Evolutionary conservation across 805 yeast species (phyloP), one percentile per base, ranked within the genome.

Genomic region (Wickerhamiella australiensis): DNA sequence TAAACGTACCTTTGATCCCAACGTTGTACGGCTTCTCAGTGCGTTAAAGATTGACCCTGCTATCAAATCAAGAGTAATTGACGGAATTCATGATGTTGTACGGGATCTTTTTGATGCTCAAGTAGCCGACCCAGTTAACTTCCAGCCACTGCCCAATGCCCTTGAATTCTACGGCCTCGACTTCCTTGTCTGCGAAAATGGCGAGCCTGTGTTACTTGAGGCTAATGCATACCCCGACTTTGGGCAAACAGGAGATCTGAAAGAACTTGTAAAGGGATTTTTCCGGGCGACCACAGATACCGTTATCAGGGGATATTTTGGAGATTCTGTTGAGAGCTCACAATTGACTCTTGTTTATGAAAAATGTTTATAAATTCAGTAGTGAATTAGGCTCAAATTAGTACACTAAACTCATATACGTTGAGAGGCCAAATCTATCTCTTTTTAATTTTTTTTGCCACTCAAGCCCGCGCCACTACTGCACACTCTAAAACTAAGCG

Each of bases 141-240:
- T 90, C 68, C 82, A 78, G 62, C 88, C 97, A 0, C 61, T 88
- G 52, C 65, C 68, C 1, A 86, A 86, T 63, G 90, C 94, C 0
- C 76, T 85, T 61, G 98, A 92, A 64, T 72, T 85, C 5, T 92
- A 74, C 61, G 98, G 98, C 0, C 70, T 92, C 13, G 98, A 92
- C 63, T 88, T 87, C 63, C 65, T 92, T 49, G 83, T 92, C 15
- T 80, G 78, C 57, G 68, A 76, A 26, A 50, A 53, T 27, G 61
- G 64, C 20, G 62, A 71, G 12, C 90, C 83, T 2, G 72, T 70
- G 42, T 61, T 92, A 23, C 66, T 90, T 38, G 97, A 92, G 64
- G 85, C 87, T 42, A 92, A 92, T 60, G 81, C 97, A 13, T 92
- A 82, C 61, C 98, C 98, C 1, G 98, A 92, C 62, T 92, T 92